These are phyloP conservation scores for Dendrobium chrysotoxum DNA, from an alignment of 106 monocot genomes.

Conservation along the genomic window DNA sequence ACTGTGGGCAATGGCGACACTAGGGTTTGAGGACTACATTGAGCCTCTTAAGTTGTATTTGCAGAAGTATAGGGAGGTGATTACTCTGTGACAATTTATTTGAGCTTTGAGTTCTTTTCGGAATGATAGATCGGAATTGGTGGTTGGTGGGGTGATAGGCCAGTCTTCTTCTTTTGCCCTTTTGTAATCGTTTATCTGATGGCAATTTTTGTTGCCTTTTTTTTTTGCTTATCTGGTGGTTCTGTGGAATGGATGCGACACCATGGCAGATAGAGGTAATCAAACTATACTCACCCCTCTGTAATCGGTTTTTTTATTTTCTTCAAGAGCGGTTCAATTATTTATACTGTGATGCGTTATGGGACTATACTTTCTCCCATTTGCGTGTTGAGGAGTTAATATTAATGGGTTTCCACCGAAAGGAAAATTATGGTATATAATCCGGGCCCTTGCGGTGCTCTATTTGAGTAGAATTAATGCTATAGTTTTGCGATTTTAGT, in stretches of 20 bases:
- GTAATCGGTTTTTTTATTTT: neutral
- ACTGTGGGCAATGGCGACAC: constrained; percentile 47
- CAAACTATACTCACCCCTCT: neutral
- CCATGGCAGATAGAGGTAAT: constrained; percentile 6
- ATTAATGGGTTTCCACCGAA: neutral
- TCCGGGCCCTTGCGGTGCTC: too few relatives aligned
- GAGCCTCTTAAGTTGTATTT: constrained; percentile 43
- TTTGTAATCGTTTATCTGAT: neutral
- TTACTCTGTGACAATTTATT: neutral
- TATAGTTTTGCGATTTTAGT: neutral
- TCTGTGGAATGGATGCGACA: neutral
- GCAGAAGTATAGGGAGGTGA: constrained; percentile 19
- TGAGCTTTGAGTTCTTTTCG: neutral
- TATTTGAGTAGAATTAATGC: too few relatives aligned
- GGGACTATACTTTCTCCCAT: neutral
- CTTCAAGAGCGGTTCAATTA: neutral
- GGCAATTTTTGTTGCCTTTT: neutral
- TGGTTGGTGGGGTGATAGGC: neutral
- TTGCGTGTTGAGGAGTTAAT: neutral
- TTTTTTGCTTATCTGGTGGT: neutral
- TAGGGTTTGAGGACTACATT: constrained; percentile 47
- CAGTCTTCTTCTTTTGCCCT: neutral
- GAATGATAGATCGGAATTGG: neutral
- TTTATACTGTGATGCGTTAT: neutral
- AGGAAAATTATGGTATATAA: neutral